These are phyloP conservation scores for Schwanniomyces vanrijiae DNA, from an alignment of 805 yeast species.

Conservation along the genomic window DNA sequence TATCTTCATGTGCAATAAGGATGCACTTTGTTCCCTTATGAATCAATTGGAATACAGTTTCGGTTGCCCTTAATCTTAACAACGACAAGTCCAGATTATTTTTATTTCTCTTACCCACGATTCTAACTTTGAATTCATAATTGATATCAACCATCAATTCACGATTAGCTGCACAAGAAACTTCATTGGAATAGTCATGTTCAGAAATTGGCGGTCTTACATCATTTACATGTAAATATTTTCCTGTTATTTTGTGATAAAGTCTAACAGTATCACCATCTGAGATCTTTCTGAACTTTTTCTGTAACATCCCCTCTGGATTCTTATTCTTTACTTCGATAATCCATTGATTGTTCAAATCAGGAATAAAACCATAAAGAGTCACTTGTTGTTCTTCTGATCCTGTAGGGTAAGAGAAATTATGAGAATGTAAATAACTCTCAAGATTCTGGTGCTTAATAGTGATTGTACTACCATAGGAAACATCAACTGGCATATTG, in stretches of 20 bases:
- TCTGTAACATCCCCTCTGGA: slow-evolving; percentile 39
- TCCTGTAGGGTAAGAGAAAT: slow-evolving; percentile 60
- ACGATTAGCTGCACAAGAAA: slow-evolving; percentile 66
- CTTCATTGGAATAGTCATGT: slow-evolving; percentile 87
- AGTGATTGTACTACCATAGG: slow-evolving; percentile 70
- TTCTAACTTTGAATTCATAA: slow-evolving; percentile 68
- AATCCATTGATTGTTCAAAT: slow-evolving; percentile 70
- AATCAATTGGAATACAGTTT: slow-evolving; percentile 66
- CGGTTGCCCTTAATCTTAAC: slow-evolving; percentile 51
- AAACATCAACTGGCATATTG: slow-evolving; percentile 60
- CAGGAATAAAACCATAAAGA: slow-evolving; percentile 58
- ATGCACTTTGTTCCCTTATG: slow-evolving; percentile 70
- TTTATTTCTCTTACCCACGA: slow-evolving; percentile 34
- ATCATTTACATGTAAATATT: slow-evolving; percentile 68
- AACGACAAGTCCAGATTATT: slow-evolving; percentile 32
- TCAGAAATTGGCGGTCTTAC: slow-evolving; percentile 85
- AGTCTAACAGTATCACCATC: slow-evolving; percentile 62
- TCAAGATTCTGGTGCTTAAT: slow-evolving; percentile 71
- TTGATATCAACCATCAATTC: slow-evolving; percentile 64
- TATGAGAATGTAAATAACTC: slow-evolving; percentile 80
- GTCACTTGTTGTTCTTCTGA: slow-evolving; percentile 80
- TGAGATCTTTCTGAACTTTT: slow-evolving; percentile 34
- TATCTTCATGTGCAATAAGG: slow-evolving; percentile 68
- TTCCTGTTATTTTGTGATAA: slow-evolving; percentile 69
- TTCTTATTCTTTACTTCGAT: slow-evolving; percentile 47